Conservation (phyloP, 2,329 filamentous ascomycete genomes). For the Aspergillus thermomutatus region DNA sequence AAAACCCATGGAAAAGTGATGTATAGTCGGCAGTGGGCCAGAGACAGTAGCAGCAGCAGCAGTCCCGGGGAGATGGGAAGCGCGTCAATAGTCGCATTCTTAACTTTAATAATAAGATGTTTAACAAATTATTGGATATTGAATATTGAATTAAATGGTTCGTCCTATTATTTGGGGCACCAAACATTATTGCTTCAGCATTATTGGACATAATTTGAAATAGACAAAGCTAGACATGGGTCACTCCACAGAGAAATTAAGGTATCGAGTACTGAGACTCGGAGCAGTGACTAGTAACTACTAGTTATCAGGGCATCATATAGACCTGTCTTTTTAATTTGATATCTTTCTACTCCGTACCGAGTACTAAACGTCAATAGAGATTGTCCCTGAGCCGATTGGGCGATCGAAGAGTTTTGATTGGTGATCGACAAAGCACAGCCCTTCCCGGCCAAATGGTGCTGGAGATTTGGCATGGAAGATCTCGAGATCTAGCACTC, state of each 20-base stretch:
- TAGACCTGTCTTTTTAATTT: neutral
- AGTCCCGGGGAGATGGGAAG: neutral
- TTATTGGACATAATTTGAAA: neutral
- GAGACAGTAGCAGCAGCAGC: neutral
- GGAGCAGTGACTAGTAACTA: neutral
- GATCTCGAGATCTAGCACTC: neutral
- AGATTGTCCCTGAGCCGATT: neutral
- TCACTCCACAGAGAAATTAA: no score
- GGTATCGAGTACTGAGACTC: neutral
- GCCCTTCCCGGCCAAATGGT: constrained; percentile 1
- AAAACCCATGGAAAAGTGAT: constrained; percentile 4
- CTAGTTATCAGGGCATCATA: neutral
- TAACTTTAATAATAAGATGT: neutral
- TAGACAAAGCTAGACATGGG: no score
- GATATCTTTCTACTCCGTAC: neutral
- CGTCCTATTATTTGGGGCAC: neutral
- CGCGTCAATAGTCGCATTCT: neutral
- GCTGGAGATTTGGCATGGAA: neutral
- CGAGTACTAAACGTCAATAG: neutral
- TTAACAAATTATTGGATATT: neutral
- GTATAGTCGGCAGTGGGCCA: constrained; percentile 1
- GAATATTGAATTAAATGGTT: neutral
- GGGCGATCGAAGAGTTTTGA: constrained; percentile 1
- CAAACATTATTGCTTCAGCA: neutral
- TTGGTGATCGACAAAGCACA: constrained; percentile 3